Percentiles rank a stretch among this genome's conserved stretches.
Evolutionary conservation across 805 yeast species (phyloP).

Genomic region (Lipomyces oligophaga): DNA sequence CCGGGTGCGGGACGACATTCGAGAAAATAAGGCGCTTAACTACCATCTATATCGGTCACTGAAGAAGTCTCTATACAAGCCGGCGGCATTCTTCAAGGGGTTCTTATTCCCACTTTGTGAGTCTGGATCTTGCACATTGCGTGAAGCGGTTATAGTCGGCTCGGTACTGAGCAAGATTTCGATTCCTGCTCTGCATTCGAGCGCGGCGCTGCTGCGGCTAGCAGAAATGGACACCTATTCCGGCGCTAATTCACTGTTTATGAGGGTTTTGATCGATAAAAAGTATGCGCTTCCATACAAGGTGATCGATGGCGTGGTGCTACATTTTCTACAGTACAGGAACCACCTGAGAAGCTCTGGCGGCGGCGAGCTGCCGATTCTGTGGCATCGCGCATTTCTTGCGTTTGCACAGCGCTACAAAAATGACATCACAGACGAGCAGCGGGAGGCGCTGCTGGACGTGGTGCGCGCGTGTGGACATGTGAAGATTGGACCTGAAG

Average conservation of each 20-base stretch:
- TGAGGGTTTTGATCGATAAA: slow-evolving; percentile 84
- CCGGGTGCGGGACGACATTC: slow-evolving; percentile 42
- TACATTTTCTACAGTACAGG: slow-evolving; percentile 89
- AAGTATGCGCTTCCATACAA: slow-evolving; percentile 96
- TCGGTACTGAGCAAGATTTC: slow-evolving; percentile 86
- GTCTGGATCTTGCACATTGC: slow-evolving; percentile 57
- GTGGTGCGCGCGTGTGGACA: slow-evolving; percentile 89
- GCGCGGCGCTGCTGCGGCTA: slow-evolving; percentile 87
- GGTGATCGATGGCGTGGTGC: slow-evolving; percentile 89
- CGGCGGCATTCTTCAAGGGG: slow-evolving; percentile 97
- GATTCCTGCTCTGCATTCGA: slow-evolving; percentile 90
- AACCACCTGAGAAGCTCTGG: slow-evolving; percentile 41
- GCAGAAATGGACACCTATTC: slow-evolving; percentile 69
- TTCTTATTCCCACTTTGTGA: slow-evolving; percentile 88
- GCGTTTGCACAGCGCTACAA: slow-evolving; percentile 94
- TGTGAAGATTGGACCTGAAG: slow-evolving; percentile 85
- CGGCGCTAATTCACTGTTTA: slow-evolving; percentile 87
- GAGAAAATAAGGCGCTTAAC: slow-evolving; percentile 55
- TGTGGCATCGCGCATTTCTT: slow-evolving; percentile 95
- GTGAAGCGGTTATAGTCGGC: slow-evolving; percentile 94
- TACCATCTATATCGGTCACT: slow-evolving; percentile 90
- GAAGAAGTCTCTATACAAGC: slow-evolving; percentile 91
- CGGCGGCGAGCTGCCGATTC: slow-evolving; percentile 65
- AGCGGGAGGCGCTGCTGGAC: slow-evolving; percentile 87
- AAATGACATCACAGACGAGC: slow-evolving; percentile 98